These are phyloP conservation scores for Phoenix roebelenii DNA, from an alignment of 176 grass and related monocot species.

Conservation along the genomic window DNA sequence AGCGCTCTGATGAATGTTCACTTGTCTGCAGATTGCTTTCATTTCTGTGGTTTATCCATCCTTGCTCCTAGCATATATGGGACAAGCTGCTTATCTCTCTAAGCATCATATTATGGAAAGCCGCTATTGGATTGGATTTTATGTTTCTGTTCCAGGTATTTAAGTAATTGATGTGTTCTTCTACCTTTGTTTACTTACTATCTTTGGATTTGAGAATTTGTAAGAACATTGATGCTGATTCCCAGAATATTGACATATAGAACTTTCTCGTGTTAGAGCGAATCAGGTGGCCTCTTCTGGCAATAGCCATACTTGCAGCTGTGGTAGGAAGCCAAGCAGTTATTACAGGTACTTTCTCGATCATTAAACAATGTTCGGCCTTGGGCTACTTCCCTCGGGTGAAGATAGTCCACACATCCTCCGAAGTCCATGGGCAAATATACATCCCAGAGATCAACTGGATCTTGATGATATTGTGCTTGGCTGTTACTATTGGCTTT, in stretches of 20 bases:
- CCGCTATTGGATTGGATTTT: conserved; percentile 87
- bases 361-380: conserved; percentile 85
- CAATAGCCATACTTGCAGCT: conserved; percentile 86
- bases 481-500: conserved; percentile 86
- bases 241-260: conserved; percentile 4
- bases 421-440: conserved; percentile 88
- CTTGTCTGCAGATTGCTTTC: conserved; percentile 68
- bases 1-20: not conserved
- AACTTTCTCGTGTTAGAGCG: conserved; percentile 32
- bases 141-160: conserved; percentile 88
- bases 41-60: conserved; percentile 95
- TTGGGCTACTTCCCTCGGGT: conserved; percentile 95
- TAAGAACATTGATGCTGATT: too few species aligned
- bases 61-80: conserved; percentile 94
- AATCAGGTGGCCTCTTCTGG: conserved; percentile 83
- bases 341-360: conserved; percentile 89
- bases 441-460: conserved; percentile 98
- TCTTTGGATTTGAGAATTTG: too few species aligned
- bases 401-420: conserved; percentile 88
- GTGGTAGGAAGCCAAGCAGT: conserved; percentile 97
- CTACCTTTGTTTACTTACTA: not conserved
- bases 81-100: conserved; percentile 94
- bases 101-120: conserved; percentile 71
- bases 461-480: conserved; percentile 85
- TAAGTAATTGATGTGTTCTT: conserved; percentile 16